These are phyloP conservation scores for Paxillus involutus DNA, from an alignment of 768 basidiomycete species.

Conservation along the genomic window DNA sequence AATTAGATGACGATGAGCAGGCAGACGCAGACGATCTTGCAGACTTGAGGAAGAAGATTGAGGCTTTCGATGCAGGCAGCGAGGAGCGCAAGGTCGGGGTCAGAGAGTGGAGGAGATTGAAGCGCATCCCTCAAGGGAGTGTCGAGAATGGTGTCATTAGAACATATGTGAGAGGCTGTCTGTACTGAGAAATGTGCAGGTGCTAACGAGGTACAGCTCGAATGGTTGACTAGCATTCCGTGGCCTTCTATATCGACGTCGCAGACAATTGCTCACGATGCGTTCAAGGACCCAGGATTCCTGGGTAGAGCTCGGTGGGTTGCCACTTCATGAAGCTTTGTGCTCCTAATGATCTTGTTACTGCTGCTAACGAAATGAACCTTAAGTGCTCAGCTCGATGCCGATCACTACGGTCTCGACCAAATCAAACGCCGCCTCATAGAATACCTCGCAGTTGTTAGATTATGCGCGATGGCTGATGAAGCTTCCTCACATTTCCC, in stretches of 20 bases:
- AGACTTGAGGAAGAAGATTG: constrained; percentile 69
- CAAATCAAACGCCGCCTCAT: constrained; percentile 90
- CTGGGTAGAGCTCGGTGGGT: constrained; percentile 60
- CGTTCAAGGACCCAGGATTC: constrained; percentile 56
- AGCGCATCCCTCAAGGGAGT: constrained; percentile 85
- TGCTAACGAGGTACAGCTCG: constrained; percentile 47
- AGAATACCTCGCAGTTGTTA: constrained; percentile 88
- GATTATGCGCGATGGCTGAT: constrained; percentile 43
- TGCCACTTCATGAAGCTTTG: background rate
- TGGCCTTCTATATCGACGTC: constrained; percentile 56
- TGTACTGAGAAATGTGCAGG: background rate
- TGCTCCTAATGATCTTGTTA: too few species aligned
- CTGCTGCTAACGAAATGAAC: background rate
- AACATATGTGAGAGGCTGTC: constrained; percentile 58
- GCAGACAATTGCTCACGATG: constrained; percentile 27
- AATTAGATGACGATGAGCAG: constrained; percentile 76
- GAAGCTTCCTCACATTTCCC: constrained; percentile 7
- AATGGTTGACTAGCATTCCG: constrained; percentile 85
- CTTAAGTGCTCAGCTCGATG: constrained; percentile 65
- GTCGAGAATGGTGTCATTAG: constrained; percentile 90
- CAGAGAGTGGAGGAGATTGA: constrained; percentile 80
- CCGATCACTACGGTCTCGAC: constrained; percentile 90
- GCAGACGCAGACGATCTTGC: constrained; percentile 80
- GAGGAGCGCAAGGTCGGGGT: constrained; percentile 84
- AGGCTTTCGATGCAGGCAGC: constrained; percentile 66